Conservation (phyloP, 2,329 filamentous ascomycete species). For the Calonectria pseudoreteaudii region DNA sequence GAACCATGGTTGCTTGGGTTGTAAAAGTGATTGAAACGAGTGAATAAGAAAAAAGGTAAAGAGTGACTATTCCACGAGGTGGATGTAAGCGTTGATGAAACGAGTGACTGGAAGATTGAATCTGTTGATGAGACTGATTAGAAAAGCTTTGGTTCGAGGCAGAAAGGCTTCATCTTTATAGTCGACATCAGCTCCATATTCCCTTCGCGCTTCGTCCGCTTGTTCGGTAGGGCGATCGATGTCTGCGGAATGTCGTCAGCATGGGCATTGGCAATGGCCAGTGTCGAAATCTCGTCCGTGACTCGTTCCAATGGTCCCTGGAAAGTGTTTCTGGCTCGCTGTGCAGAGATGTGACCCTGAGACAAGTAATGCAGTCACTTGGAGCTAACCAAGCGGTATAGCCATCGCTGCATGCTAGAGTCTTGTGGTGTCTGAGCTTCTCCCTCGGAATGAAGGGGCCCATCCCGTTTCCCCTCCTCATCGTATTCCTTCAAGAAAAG, state of each 20-base stretch:
- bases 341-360: not conserved
- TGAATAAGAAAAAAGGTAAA: constrained; percentile 3
- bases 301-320: constrained; percentile 6
- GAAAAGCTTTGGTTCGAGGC: not conserved
- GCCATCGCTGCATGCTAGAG: not conserved
- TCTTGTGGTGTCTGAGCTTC: not conserved
- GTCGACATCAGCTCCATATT: not conserved
- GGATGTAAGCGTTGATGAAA: constrained; percentile 3
- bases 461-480: not conserved
- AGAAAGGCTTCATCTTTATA: constrained; percentile 1
- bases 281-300: not conserved
- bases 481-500: not conserved
- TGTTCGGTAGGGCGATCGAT: not conserved
- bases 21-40: not conserved
- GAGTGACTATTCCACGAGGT: constrained; percentile 11
- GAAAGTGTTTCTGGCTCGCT: not conserved
- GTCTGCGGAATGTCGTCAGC: not conserved
- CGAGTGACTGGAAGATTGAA: not conserved
- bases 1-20: constrained; percentile 1
- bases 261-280: not conserved
- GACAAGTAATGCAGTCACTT: not conserved
- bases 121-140: not conserved
- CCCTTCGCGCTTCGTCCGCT: not conserved
- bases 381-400: not conserved
- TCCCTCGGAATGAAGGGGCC: not conserved